Evolutionary conservation across 768 basidiomycete genomes (phyloP).

Genomic region (Naganishia friedmannii): DNA sequence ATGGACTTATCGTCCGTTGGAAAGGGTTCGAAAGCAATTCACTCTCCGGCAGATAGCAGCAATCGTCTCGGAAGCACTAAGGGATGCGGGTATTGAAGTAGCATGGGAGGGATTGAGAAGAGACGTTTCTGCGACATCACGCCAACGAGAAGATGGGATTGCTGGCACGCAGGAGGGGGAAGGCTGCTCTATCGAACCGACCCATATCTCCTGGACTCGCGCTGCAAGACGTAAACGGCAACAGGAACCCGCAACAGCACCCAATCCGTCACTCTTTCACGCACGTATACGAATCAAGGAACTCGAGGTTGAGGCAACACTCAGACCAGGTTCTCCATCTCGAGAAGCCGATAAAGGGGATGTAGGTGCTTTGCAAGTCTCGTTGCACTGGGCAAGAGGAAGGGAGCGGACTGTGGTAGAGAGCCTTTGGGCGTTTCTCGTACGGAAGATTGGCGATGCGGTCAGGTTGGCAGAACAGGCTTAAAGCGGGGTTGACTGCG

Average conservation of each 20-base stretch:
- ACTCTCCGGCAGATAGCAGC: constrained; percentile 11
- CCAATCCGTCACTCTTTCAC: constrained; percentile 20
- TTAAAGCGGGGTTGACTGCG: not conserved
- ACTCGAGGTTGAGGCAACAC: not conserved
- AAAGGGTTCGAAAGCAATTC: constrained; percentile 26
- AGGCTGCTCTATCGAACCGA: constrained; percentile 28
- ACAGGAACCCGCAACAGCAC: not conserved
- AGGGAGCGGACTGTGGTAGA: constrained; percentile 39
- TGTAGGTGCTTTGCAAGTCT: not conserved
- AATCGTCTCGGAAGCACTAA: constrained; percentile 24
- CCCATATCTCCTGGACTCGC: constrained; percentile 42
- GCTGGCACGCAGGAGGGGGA: not conserved
- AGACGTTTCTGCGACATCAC: not conserved
- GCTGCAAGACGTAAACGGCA: constrained; percentile 15
- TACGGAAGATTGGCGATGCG: constrained; percentile 39
- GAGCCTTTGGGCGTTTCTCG: constrained; percentile 43
- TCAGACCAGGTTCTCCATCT: not conserved
- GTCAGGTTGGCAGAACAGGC: not conserved
- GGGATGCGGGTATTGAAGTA: constrained; percentile 21
- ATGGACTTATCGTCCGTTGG: constrained; percentile 28
- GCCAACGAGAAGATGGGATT: not conserved
- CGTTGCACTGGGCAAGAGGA: constrained; percentile 40
- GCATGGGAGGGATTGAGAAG: constrained; percentile 23
- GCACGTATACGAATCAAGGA: constrained; percentile 8
- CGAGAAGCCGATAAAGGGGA: not conserved